A percentile compares a stretch with the other conserved stretches of the same genome.
Conservation (phyloP, 768 basidiomycete genomes). For the Boletus patriciae region DNA sequence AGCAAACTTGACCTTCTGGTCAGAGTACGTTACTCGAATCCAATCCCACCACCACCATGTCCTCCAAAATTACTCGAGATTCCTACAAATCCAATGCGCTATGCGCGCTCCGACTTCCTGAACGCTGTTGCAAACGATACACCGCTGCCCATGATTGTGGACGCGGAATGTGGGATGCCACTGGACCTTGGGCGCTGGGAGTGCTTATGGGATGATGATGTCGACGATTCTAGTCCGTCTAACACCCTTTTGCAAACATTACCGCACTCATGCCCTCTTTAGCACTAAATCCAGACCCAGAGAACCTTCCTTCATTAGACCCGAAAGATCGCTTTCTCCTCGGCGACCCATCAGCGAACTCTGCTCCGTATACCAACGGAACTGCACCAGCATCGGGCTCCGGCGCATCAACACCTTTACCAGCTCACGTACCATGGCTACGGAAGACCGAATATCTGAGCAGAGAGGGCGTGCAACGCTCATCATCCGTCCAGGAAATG, state of each 20-base stretch:
- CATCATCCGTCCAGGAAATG: conserved; percentile 51
- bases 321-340: conserved; percentile 77
- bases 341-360: conserved; percentile 55
- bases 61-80: conserved; percentile 94
- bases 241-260: not conserved
- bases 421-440: conserved; percentile 82
- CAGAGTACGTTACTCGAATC: conserved; percentile 91
- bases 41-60: conserved; percentile 93
- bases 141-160: conserved; percentile 92
- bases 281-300: conserved; percentile 68
- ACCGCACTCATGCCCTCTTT: not conserved
- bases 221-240: conserved; percentile 60
- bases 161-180: conserved; percentile 97
- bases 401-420: conserved; percentile 44
- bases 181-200: conserved; percentile 83
- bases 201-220: conserved; percentile 80
- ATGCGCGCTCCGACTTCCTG: conserved; percentile 83
- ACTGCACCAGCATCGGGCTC: conserved; percentile 35
- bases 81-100: conserved; percentile 85
- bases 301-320: conserved; percentile 60
- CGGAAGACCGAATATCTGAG: conserved; percentile 90
- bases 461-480: conserved; percentile 52
- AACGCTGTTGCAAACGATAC: conserved; percentile 77
- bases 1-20: conserved; percentile 89
- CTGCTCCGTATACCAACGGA: conserved; percentile 44